These are phyloP conservation scores for Fusarium sp. DNA, from an alignment of 2,329 filamentous ascomycete species.

Conservation along the genomic window DNA sequence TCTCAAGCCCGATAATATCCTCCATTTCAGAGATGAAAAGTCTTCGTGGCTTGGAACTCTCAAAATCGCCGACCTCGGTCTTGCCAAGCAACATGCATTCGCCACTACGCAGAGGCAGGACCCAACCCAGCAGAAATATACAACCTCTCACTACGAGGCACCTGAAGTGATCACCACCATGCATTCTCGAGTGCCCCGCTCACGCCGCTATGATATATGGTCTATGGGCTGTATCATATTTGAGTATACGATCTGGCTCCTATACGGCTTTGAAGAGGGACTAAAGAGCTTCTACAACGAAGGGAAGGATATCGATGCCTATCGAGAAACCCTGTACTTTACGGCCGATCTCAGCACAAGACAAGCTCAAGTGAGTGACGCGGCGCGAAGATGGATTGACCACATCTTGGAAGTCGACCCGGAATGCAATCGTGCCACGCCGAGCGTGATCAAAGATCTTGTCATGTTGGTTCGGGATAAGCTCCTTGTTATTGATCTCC, in stretches of 20 bases:
- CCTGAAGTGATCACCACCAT: constrained; percentile 15
- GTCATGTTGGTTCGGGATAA: constrained; percentile 1
- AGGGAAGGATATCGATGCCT: background rate
- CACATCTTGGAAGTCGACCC: constrained; percentile 13
- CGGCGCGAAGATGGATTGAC: background rate
- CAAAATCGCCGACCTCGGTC: constrained; percentile 22
- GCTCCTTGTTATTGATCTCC: constrained; percentile 13
- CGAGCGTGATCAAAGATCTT: constrained; percentile 8
- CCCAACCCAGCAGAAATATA: constrained; percentile 7
- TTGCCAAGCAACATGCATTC: constrained; percentile 22
- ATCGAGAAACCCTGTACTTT: constrained; percentile 5
- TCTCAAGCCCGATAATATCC: constrained; percentile 28
- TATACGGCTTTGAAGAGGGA: constrained; percentile 28
- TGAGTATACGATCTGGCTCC: constrained; percentile 44
- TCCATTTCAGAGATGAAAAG: background rate
- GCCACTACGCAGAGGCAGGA: background rate
- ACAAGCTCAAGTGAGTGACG: background rate
- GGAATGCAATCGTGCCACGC: background rate
- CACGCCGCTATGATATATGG: constrained; percentile 45
- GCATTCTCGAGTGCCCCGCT: constrained; percentile 1
- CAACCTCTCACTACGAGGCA: constrained; percentile 24
- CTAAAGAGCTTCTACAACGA: constrained; percentile 5
- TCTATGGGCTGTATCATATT: constrained; percentile 45
- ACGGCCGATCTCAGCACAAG: background rate
- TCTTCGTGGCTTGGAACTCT: constrained; percentile 13